These are phyloP conservation scores for Aurinia saxatilis DNA, from an alignment of 345 rosid genomes.

Conservation along the genomic window DNA sequence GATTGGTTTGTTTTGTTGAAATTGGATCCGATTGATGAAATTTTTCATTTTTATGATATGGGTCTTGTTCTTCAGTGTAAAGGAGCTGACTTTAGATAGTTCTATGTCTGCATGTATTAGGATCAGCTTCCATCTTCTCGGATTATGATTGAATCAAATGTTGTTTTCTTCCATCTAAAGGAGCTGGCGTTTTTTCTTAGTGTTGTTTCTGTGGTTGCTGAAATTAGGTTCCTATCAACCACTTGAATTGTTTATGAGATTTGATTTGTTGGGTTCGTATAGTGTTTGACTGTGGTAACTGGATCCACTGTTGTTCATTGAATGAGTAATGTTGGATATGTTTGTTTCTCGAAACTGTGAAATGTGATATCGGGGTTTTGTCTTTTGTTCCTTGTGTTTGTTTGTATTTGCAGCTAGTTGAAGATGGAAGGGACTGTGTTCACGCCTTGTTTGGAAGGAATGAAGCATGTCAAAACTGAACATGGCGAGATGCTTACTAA, in stretches of 20 bases:
- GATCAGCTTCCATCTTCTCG: not conserved
- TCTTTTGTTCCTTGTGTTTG: not conserved
- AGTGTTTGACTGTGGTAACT: not conserved
- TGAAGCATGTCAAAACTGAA: slow-evolving; percentile 70
- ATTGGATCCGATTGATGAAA: slow-evolving; percentile 10
- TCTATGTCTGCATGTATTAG: not conserved
- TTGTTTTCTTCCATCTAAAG: no score
- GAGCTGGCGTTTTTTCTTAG: no score
- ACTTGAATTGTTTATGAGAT: not conserved
- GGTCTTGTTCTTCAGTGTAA: not conserved
- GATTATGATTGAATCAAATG: not conserved
- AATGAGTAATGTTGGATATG: not conserved
- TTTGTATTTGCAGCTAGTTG: not conserved
- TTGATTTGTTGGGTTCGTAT: not conserved
- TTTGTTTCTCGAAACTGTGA: not conserved
- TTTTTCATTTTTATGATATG: not conserved
- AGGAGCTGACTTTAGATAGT: not conserved
- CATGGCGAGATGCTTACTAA: slow-evolving; percentile 74
- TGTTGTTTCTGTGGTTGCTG: no score
- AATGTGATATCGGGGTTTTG: not conserved
- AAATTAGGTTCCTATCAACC: not conserved
- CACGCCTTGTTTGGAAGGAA: slow-evolving; percentile 77
- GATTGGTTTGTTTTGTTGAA: not conserved
- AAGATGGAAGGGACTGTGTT: slow-evolving; percentile 75
- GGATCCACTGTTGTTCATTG: not conserved